phyloP scores from a whole-genome alignment of 352 stramenopile species.

The Achlya hypogyna region DNA sequence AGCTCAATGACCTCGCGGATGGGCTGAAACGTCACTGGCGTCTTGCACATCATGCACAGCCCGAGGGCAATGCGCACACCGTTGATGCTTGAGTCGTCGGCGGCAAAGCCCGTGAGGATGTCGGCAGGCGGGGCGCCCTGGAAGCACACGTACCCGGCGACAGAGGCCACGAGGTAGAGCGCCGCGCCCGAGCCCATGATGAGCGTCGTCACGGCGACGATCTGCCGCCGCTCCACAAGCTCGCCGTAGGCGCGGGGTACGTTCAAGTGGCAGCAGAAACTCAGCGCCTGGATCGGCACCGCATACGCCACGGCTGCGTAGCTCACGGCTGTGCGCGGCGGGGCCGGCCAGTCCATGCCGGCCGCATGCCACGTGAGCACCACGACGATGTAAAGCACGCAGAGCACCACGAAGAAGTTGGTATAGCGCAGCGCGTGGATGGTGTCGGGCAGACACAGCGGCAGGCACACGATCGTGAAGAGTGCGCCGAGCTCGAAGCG shows the following conservation, averaged over 20 bases:
- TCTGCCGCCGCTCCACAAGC: slow-evolving; percentile 57
- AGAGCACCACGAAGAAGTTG: slow-evolving; percentile 68
- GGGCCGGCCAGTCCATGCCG: background rate
- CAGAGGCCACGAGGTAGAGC: slow-evolving; percentile 53
- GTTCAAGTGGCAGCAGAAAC: slow-evolving; percentile 75
- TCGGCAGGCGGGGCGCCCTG: slow-evolving; percentile 73
- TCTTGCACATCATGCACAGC: slow-evolving; percentile 71
- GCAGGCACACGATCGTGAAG: slow-evolving; percentile 58
- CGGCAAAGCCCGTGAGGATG: slow-evolving; percentile 64
- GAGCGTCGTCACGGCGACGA: slow-evolving; percentile 55
- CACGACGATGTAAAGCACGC: slow-evolving; percentile 72
- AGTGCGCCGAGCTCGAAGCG: slow-evolving; percentile 49
- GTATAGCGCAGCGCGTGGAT: slow-evolving; percentile 75
- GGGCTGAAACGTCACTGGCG: slow-evolving; percentile 79
- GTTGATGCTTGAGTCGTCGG: slow-evolving; percentile 68
- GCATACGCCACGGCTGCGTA: slow-evolving; percentile 40
- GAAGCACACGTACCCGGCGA: slow-evolving; percentile 73
- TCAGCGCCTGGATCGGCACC: slow-evolving; percentile 70
- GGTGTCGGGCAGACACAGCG: slow-evolving; percentile 71
- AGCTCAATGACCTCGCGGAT: slow-evolving; percentile 42
- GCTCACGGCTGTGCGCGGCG: background rate
- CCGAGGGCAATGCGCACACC: slow-evolving; percentile 61
- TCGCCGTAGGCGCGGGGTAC: slow-evolving; percentile 72
- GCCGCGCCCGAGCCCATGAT: slow-evolving; percentile 43
- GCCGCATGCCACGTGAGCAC: slow-evolving; percentile 41